Percentiles rank a stretch among this genome's conserved stretches.
These are phyloP conservation scores for Myxozyma geophila DNA, from an alignment of 805 yeast species.

Conservation along the genomic window DNA sequence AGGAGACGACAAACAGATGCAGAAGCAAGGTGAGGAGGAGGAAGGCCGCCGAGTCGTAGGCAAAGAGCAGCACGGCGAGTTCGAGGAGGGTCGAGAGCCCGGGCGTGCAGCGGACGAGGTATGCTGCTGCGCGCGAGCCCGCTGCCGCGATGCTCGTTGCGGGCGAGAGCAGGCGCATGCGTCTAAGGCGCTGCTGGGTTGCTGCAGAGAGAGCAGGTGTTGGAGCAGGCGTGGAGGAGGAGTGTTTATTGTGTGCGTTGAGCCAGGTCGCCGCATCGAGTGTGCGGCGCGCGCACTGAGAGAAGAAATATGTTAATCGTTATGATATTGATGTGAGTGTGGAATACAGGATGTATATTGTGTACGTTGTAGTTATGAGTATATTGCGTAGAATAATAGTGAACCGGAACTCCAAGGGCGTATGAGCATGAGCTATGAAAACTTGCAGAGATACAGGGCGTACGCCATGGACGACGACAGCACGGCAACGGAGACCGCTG, in stretches of 20 bases:
- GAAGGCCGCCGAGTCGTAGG: background rate
- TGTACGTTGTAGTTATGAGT: too few species aligned
- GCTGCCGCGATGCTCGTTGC: conserved; percentile 8
- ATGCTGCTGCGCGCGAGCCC: background rate
- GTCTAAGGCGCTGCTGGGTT: background rate
- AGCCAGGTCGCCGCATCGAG: too few species aligned
- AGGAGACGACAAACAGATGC: conserved; percentile 31
- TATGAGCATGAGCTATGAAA: background rate
- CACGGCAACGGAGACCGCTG: conserved; percentile 5
- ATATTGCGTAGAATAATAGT: too few species aligned
- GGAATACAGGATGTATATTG: too few species aligned
- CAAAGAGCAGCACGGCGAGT: conserved; percentile 1
- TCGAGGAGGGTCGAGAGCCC: conserved; percentile 24
- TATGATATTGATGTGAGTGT: too few species aligned
- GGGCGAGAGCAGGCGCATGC: conserved; percentile 20
- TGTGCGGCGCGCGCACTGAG: too few species aligned
- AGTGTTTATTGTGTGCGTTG: too few species aligned
- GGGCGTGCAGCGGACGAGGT: conserved; percentile 19
- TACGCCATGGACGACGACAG: conserved; percentile 3
- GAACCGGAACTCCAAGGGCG: too few species aligned
- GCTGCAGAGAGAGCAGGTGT: too few species aligned
- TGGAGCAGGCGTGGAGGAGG: too few species aligned
- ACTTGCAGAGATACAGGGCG: background rate
- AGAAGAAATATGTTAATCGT: too few species aligned
- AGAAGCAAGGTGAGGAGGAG: conserved; percentile 15